These are phyloP conservation scores for Mycogone perniciosa DNA, from an alignment of 2,329 filamentous ascomycete genomes.

Conservation along the genomic window DNA sequence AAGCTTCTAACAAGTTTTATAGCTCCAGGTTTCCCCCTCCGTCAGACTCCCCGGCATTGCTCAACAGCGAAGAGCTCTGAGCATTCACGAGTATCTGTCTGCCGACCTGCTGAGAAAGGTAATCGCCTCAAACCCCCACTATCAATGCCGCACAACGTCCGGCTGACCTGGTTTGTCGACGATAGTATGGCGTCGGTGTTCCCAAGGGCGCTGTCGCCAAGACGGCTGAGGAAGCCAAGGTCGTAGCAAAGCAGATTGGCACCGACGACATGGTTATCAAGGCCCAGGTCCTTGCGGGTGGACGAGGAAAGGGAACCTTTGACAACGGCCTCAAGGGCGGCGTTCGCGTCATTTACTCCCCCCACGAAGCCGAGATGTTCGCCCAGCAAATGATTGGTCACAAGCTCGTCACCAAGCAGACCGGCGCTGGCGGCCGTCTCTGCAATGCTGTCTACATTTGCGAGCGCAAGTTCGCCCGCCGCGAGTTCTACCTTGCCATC, in stretches of 20 bases:
- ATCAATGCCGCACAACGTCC: neutral
- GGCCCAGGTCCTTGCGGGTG: conserved; percentile 95
- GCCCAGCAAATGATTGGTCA: conserved; percentile 99
- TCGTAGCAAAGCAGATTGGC: conserved; percentile 83
- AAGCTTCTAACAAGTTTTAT: conserved; percentile 7
- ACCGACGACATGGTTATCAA: conserved; percentile 99
- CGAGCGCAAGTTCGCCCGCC: conserved; percentile 98
- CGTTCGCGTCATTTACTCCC: conserved; percentile 98
- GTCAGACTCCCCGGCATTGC: conserved; percentile 57
- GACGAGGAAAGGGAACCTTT: conserved; percentile 94
- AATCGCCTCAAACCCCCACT: conserved; percentile 20
- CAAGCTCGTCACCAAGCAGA: conserved; percentile 99
- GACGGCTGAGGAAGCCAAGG: conserved; percentile 80
- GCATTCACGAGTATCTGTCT: conserved; percentile 97
- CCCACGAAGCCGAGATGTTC: conserved; percentile 93
- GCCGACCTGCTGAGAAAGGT: conserved; percentile 79
- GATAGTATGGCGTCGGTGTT: conserved; percentile 87
- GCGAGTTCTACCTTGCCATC: conserved; percentile 98
- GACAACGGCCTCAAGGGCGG: conserved; percentile 98
- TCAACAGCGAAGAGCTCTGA: conserved; percentile 82
- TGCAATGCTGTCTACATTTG: conserved; percentile 99
- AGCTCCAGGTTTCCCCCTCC: conserved; percentile 35
- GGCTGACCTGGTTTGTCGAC: conserved; percentile 13
- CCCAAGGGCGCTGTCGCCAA: conserved; percentile 84
- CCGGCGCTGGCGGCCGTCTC: conserved; percentile 82